A percentile compares a stretch with the other conserved stretches of the same genome.
These are phyloP conservation scores for Suillus discolor DNA, from an alignment of 768 basidiomycete species.

Conservation along the genomic window DNA sequence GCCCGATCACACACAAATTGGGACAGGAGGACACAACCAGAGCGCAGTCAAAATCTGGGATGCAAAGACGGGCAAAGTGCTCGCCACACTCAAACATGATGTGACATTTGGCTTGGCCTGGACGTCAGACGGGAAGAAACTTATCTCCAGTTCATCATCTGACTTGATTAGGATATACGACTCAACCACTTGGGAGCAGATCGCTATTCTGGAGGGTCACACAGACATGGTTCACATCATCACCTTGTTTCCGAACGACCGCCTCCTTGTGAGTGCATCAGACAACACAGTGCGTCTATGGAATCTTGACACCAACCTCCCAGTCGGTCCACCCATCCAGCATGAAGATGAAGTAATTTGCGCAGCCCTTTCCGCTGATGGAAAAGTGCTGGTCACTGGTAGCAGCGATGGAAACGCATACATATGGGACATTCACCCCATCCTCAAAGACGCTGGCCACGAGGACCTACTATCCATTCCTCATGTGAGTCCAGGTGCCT, in stretches of 20 bases:
- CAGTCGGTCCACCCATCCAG: not conserved
- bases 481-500: not conserved
- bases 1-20: not conserved
- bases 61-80: not conserved
- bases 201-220: not conserved
- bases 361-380: not conserved
- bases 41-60: not conserved
- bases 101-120: not conserved
- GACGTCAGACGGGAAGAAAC: not conserved
- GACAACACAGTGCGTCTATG: not conserved
- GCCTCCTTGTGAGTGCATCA: not conserved
- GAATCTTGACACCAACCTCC: not conserved
- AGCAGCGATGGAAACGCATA: not conserved
- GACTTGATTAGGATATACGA: not conserved
- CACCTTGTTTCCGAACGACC: not conserved
- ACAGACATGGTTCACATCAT: fast-evolving
- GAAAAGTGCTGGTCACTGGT: not conserved
- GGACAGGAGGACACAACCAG: not conserved
- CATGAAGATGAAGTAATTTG: not conserved
- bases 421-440: not conserved
- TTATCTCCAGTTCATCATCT: not conserved
- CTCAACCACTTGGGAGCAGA: not conserved
- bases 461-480: not conserved
- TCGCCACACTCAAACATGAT: not conserved
- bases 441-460: not conserved